phyloP scores from a whole-genome alignment of 176 grass and related monocot species.

The Oryza australiensis region DNA sequence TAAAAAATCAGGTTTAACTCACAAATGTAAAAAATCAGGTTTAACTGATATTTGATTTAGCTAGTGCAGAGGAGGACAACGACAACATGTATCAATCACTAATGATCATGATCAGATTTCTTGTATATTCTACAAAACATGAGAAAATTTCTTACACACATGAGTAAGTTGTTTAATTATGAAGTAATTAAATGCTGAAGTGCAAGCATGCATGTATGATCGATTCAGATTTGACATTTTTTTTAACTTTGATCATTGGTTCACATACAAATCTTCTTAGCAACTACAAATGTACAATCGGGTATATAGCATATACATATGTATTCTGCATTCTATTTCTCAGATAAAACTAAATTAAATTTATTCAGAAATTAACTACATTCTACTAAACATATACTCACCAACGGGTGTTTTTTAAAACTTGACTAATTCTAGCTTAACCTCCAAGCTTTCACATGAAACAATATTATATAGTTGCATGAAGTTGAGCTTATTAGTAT shows the following conservation, averaged over 20 bases:
- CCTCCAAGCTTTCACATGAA: constrained; percentile 2
- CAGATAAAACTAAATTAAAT: background rate
- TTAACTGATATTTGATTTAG: constrained; percentile 3
- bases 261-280: background rate
- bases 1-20: no score
- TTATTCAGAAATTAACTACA: no score
- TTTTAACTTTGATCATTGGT: background rate
- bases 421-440: constrained; percentile 14
- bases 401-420: background rate
- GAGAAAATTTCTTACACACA: background rate
- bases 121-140: background rate
- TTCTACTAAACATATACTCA: no score
- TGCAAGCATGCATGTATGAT: background rate
- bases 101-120: constrained; percentile 1
- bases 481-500: constrained; percentile 26
- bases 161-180: no score
- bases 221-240: background rate
- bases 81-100: constrained; percentile 12
- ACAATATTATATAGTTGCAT: constrained; percentile 5
- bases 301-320: background rate
- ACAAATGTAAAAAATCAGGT: no score
- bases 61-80: background rate
- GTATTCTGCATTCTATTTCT: background rate
- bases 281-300: background rate
- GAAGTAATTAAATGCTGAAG: background rate